phyloP scores from a whole-genome alignment of 2,329 filamentous ascomycete genomes.

The Stemphylium vesicarium region DNA sequence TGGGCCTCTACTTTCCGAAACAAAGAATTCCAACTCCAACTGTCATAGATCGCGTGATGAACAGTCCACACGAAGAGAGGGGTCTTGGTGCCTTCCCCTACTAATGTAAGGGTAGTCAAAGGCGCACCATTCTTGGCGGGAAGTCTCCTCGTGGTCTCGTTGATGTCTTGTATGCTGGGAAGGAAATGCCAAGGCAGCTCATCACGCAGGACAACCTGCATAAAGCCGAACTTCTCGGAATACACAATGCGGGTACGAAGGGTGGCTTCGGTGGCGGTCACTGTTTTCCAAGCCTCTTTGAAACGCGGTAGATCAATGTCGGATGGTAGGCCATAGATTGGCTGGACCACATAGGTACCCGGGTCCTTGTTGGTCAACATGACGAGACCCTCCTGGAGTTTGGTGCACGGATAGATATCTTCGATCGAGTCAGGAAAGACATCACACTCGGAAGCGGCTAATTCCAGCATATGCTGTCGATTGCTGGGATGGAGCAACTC shows the following conservation, averaged over 20 bases:
- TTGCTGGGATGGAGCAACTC: constrained; percentile 29
- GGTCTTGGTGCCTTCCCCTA: constrained; percentile 16
- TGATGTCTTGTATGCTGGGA: constrained; percentile 30
- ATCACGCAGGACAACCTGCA: constrained; percentile 42
- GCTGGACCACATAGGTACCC: constrained; percentile 44
- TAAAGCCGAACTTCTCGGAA: constrained; percentile 38
- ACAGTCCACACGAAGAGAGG: constrained; percentile 45
- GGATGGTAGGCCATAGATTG: constrained; percentile 49
- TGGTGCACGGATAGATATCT: constrained; percentile 42
- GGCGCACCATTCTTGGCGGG: constrained; percentile 36
- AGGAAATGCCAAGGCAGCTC: constrained; percentile 28
- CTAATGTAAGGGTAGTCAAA: constrained; percentile 23
- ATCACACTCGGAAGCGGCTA: constrained; percentile 38
- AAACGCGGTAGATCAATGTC: constrained; percentile 45
- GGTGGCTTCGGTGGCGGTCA: constrained; percentile 53
- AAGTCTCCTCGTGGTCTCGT: constrained; percentile 33
- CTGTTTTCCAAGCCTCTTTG: constrained; percentile 54
- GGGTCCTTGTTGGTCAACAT: constrained; percentile 41
- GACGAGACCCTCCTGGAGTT: constrained; percentile 42
- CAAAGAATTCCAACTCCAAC: constrained; percentile 39
- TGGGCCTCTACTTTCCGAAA: constrained; percentile 36
- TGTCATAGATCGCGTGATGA: constrained; percentile 49
- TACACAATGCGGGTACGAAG: constrained; percentile 54
- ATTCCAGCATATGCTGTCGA: constrained; percentile 27
- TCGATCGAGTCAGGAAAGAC: constrained; percentile 33